These are phyloP conservation scores for Erodium chrysanthum DNA, from an alignment of 441 rosid species.

Conservation along the genomic window DNA sequence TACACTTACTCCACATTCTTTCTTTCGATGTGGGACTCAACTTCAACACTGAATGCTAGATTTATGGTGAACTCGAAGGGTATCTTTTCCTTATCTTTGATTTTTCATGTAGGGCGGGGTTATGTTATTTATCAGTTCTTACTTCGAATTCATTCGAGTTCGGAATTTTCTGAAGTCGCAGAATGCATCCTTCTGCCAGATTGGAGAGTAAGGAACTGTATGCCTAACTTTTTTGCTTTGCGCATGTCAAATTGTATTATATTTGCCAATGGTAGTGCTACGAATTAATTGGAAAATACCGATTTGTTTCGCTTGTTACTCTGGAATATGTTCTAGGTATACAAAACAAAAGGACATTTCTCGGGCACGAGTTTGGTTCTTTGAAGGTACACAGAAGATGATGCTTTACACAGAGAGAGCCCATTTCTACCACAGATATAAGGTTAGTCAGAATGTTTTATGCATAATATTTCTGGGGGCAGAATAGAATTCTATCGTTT, in stretches of 20 bases:
- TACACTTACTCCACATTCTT: not conserved
- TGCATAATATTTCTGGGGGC: not conserved
- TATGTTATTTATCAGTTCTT: slow-evolving; percentile 75
- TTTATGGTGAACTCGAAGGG: not conserved
- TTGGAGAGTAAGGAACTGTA: slow-evolving; percentile 64
- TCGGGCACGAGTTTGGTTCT: slow-evolving; percentile 66
- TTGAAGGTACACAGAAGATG: slow-evolving; percentile 56
- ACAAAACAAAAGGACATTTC: slow-evolving; percentile 58
- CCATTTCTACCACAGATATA: slow-evolving; percentile 79
- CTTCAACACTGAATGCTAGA: not conserved
- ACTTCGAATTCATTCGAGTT: slow-evolving; percentile 72
- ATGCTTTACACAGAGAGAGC: slow-evolving; percentile 89
- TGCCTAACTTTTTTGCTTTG: slow-evolving; percentile 11
- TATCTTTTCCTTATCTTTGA: not conserved
- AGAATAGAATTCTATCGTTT: too few relatives aligned
- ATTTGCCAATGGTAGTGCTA: not conserved
- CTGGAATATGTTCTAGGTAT: slow-evolving; percentile 35
- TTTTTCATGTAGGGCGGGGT: slow-evolving; percentile 64
- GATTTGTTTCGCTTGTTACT: slow-evolving; percentile 6
- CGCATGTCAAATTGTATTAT: not conserved
- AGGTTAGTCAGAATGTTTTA: slow-evolving; percentile 34
- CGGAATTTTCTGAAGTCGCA: slow-evolving; percentile 82
- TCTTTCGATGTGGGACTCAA: not conserved
- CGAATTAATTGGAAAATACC: not conserved
- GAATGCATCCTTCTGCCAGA: slow-evolving; percentile 74